Percentiles rank a stretch among this genome's conserved stretches.
Conservation (phyloP, 1,284 basidiomycete genomes). For the Inonotus hispidus region DNA sequence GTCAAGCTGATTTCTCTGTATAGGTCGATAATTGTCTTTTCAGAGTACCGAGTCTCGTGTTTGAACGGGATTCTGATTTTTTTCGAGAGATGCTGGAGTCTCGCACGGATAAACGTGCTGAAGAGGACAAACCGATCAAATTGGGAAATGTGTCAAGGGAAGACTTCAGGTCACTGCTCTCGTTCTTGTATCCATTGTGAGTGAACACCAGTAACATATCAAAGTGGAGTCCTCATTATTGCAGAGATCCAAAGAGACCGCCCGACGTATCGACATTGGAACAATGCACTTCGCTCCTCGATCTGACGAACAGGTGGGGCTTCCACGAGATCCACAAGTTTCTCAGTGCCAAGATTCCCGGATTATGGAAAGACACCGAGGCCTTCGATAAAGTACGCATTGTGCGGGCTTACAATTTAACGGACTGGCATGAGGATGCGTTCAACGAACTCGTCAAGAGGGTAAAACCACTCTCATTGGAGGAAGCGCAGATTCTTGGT, state of each 20-base stretch:
- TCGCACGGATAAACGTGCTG: not conserved
- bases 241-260: not conserved
- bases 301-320: conserved; percentile 4
- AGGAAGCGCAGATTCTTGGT: not conserved
- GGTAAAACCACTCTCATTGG: not conserved
- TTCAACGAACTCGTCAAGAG: not conserved
- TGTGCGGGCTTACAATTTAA: not conserved
- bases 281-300: not conserved
- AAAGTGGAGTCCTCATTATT: too few relatives aligned
- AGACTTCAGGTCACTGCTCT: conserved; percentile 2
- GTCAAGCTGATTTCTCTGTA: not conserved
- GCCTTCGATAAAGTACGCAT: not conserved
- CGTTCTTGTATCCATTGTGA: conserved; percentile 1
- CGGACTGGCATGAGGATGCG: not conserved
- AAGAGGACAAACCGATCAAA: conserved; percentile 2
- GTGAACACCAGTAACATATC: not conserved
- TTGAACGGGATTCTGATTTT: not conserved
- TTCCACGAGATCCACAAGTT: not conserved
- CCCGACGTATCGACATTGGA: not conserved
- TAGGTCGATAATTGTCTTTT: conserved; percentile 1
- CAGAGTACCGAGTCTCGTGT: not conserved
- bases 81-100: conserved; percentile 8
- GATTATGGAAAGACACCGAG: not conserved
- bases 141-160: not conserved
- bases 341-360: not conserved